Conservation (phyloP, 148 eudicot genomes). For the Vaccinium macrocarpon region DNA sequence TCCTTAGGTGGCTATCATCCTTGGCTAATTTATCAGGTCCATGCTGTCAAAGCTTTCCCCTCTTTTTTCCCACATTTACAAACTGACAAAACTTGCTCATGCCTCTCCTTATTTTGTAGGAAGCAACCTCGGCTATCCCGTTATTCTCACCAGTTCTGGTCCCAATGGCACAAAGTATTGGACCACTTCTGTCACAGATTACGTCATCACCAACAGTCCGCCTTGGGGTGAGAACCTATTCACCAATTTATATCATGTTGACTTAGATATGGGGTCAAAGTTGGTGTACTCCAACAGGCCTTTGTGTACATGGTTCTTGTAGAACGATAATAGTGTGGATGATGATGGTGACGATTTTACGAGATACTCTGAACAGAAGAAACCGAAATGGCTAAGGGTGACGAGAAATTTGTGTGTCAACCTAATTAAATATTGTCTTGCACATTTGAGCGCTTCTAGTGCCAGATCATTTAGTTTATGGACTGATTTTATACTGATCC, state of each 20-base stretch:
- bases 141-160: conserved; percentile 82
- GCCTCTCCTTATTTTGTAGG: conserved; percentile 39
- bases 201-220: conserved; percentile 78
- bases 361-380: neutral
- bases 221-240: conserved; percentile 60
- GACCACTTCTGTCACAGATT: conserved; percentile 75
- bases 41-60: neutral
- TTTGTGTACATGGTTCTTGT: neutral
- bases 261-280: conserved; percentile 3
- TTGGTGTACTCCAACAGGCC: neutral
- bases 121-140: conserved; percentile 81
- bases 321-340: neutral
- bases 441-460: neutral
- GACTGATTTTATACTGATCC: neutral
- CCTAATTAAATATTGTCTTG: neutral
- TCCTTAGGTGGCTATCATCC: neutral
- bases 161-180: conserved; percentile 85
- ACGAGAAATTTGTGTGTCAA: conserved; percentile 3
- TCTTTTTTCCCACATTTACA: neutral
- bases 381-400: neutral
- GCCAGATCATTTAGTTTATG: neutral
- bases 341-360: neutral
- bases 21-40: neutral
- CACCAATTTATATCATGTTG: neutral
- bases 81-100: conserved; percentile 3